A percentile compares a stretch with the other conserved stretches of the same genome.
These are phyloP conservation scores for Nyssa sinensis DNA, from an alignment of 148 eudicot species.

Conservation along the genomic window DNA sequence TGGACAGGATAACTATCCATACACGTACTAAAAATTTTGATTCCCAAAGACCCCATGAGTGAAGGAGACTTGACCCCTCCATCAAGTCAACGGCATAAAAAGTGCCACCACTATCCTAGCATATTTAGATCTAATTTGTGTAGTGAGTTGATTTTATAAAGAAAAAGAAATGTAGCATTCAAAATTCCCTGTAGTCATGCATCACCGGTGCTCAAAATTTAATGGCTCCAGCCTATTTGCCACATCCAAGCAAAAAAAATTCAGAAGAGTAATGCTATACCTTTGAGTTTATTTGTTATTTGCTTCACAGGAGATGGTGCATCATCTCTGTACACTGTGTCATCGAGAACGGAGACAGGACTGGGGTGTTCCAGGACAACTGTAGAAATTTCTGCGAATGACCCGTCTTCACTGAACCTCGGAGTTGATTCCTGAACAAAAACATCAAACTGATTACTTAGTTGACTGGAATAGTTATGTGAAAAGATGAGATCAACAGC, in stretches of 20 bases:
- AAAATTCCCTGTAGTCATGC: neutral
- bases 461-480: neutral
- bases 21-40: neutral
- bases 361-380: constrained; percentile 67
- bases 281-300: constrained; percentile 44
- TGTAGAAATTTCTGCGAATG: constrained; percentile 25
- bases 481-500: neutral
- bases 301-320: constrained; percentile 65
- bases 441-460: constrained; percentile 12
- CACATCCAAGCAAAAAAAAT: neutral
- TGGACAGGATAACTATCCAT: neutral
- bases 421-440: constrained; percentile 42
- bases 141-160: too few species aligned
- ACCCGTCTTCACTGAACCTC: constrained; percentile 43
- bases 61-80: neutral
- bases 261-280: constrained; percentile 26
- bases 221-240: neutral
- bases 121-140: too few species aligned
- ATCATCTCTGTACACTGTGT: constrained; percentile 48
- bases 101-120: neutral
- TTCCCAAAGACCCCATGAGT: neutral
- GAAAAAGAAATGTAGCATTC: too few species aligned
- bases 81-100: neutral
- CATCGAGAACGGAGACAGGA: constrained; percentile 87
- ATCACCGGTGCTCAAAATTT: neutral